phyloP scores from a whole-genome alignment of 169 alveolate genomes.

The Hepatocystis sp. region DNA sequence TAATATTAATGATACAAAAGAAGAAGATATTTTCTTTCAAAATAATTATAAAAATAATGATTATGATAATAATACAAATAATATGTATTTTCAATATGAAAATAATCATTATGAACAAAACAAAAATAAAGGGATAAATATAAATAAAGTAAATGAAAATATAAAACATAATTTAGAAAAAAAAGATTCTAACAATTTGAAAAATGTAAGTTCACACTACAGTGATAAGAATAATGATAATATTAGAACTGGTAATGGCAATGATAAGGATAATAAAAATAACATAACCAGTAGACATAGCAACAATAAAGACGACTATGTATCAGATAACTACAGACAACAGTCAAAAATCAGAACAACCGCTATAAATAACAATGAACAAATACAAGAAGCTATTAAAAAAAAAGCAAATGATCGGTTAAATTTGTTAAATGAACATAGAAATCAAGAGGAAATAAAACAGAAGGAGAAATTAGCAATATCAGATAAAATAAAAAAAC shows the following conservation, averaged over 20 bases:
- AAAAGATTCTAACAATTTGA: not conserved
- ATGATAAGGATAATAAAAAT: not conserved
- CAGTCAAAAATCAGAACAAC: too few relatives aligned
- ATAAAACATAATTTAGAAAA: constrained; percentile 12
- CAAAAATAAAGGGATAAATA: not conserved
- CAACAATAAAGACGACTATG: too few relatives aligned
- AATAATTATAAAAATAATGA: not conserved
- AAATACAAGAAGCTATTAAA: constrained; percentile 15
- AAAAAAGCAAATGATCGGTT: constrained; percentile 34
- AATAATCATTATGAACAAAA: not conserved
- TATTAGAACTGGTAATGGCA: not conserved
- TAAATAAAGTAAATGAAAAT: constrained; percentile 7
- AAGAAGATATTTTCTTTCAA: constrained; percentile 5
- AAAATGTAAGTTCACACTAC: not conserved
- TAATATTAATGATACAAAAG: not conserved
- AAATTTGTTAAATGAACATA: constrained; percentile 35
- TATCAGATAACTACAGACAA: too few relatives aligned
- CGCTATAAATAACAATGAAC: too few relatives aligned
- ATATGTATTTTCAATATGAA: too few relatives aligned
- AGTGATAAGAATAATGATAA: not conserved
- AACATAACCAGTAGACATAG: not conserved
- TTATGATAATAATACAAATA: not conserved
- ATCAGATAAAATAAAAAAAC: constrained; percentile 71
- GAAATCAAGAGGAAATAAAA: constrained; percentile 49
- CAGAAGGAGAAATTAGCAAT: constrained; percentile 61